These are phyloP conservation scores for Colletotrichum brevisporum DNA, from an alignment of 2,329 filamentous ascomycete species.

Conservation along the genomic window DNA sequence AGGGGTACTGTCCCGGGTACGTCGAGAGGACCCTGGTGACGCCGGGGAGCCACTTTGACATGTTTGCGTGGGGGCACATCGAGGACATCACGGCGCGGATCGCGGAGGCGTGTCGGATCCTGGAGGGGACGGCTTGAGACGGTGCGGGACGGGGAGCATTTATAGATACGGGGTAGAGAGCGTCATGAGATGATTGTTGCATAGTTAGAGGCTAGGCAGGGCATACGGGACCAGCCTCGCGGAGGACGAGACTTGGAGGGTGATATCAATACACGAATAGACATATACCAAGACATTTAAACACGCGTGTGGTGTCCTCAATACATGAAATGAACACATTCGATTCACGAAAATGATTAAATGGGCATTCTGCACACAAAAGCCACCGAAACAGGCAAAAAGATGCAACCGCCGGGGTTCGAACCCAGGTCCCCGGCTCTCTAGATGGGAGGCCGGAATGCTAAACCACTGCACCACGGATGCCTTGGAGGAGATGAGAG, in stretches of 20 bases:
- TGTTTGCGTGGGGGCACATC: conserved; percentile 54
- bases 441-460: conserved; percentile 38
- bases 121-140: conserved; percentile 3
- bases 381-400: neutral
- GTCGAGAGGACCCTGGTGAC: conserved; percentile 63
- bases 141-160: neutral
- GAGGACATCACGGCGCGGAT: conserved; percentile 46
- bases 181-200: neutral
- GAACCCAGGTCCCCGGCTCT: conserved; percentile 38
- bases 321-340: no score
- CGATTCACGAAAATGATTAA: neutral
- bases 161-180: neutral
- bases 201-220: neutral
- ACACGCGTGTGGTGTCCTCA: no score
- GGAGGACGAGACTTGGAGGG: no score
- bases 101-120: conserved; percentile 44
- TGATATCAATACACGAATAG: no score
- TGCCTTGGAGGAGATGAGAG: conserved; percentile 24
- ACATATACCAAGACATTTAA: no score
- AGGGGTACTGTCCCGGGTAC: conserved; percentile 58
- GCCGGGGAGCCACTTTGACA: conserved; percentile 66
- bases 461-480: conserved; percentile 40
- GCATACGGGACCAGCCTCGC: no score
- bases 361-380: neutral
- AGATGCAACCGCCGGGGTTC: conserved; percentile 37